Conservation (phyloP, 2,329 filamentous ascomycete species). For the Hymenoscyphus occultus region DNA sequence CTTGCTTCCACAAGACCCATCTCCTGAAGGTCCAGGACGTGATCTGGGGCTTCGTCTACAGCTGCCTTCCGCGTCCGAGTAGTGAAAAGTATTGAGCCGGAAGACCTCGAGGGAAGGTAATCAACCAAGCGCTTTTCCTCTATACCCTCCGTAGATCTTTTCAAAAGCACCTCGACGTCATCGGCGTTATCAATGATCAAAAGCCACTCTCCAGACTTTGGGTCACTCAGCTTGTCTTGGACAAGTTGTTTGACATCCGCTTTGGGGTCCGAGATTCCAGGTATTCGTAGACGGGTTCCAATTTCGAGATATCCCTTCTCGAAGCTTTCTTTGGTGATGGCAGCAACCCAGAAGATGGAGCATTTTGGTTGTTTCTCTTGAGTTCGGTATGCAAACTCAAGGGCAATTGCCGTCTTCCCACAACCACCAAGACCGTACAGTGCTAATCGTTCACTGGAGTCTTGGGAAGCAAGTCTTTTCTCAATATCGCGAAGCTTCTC, state of each 20-base stretch:
- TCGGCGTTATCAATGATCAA: conserved; percentile 9
- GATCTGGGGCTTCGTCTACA: background rate
- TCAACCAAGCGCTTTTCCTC: background rate
- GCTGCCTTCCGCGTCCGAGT: conserved; percentile 1
- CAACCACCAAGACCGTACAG: conserved; percentile 2
- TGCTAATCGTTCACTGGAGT: background rate
- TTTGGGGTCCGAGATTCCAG: background rate
- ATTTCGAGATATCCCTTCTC: conserved; percentile 4
- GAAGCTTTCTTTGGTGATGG: background rate
- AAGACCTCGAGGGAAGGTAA: background rate
- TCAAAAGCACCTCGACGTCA: background rate
- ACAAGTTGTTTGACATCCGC: conserved; percentile 2
- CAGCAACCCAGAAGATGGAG: conserved; percentile 8
- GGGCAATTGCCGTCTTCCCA: conserved; percentile 3
- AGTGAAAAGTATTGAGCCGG: conserved; percentile 6
- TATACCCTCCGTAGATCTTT: background rate
- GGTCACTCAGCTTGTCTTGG: background rate
- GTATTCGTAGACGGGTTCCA: background rate
- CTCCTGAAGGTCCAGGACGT: background rate
- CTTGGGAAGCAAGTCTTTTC: background rate
- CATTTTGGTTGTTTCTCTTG: background rate
- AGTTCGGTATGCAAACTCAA: conserved; percentile 2
- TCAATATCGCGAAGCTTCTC: background rate
- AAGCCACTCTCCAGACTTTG: background rate
- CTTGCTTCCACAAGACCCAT: background rate